Evolutionary conservation across 2,329 filamentous ascomycete species (phyloP).

Genomic region (Helicocarpus griseus): DNA sequence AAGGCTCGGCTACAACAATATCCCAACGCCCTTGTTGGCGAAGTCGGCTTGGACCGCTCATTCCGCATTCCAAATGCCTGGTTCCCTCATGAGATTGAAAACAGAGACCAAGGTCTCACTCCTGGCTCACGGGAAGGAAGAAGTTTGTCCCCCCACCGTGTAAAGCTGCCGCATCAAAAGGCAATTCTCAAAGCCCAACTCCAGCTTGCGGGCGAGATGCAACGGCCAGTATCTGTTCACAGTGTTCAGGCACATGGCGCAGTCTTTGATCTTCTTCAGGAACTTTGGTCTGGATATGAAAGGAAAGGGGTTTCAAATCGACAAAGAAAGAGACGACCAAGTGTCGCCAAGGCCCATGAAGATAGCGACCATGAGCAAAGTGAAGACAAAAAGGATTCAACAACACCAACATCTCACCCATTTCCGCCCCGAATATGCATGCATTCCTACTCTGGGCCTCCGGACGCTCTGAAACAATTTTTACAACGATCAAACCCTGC

Average conservation of each 20-base stretch:
- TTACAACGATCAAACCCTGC: constrained; percentile 62
- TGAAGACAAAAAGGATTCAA: constrained; percentile 14
- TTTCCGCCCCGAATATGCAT: constrained; percentile 86
- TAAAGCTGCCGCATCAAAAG: constrained; percentile 49
- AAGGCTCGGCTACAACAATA: constrained; percentile 38
- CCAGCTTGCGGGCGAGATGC: constrained; percentile 48
- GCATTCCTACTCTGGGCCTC: constrained; percentile 80
- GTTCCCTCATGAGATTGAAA: constrained; percentile 23
- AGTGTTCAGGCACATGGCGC: constrained; percentile 55
- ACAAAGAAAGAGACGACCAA: constrained; percentile 29
- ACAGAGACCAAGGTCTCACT: constrained; percentile 31
- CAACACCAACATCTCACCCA: constrained; percentile 38
- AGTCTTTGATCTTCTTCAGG: constrained; percentile 46
- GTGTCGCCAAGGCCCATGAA: constrained; percentile 22
- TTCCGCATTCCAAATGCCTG: constrained; percentile 51
- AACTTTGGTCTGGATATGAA: constrained; percentile 51
- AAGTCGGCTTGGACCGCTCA: constrained; percentile 52
- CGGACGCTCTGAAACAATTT: constrained; percentile 69
- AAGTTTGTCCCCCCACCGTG: constrained; percentile 46
- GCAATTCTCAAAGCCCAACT: constrained; percentile 49
- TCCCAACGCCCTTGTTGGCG: constrained; percentile 50
- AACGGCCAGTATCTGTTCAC: constrained; percentile 50
- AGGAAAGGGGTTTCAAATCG: constrained; percentile 40
- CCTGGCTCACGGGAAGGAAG: constrained; percentile 53
- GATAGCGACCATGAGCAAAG: constrained; percentile 19